A percentile compares a stretch with the other conserved stretches of the same genome.
Evolutionary conservation across 768 basidiomycete species (phyloP).

Genomic region (Hygrophorus pudorinus): DNA sequence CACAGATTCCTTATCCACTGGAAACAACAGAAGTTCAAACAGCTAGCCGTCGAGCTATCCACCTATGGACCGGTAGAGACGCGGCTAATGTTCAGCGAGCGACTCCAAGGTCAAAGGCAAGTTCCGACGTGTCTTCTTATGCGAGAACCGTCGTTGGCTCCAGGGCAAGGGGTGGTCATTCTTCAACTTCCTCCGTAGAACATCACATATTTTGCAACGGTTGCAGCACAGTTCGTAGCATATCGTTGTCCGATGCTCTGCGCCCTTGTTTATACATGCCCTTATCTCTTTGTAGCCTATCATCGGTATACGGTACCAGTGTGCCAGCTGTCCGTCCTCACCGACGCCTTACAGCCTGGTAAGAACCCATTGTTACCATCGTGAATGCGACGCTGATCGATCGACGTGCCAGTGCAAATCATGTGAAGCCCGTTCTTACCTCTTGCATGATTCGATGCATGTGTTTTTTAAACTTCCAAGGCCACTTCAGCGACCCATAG

Average conservation of each 20-base stretch:
- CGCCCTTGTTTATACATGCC: not conserved
- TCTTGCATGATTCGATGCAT: constrained; percentile 75
- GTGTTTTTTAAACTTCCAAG: constrained; percentile 82
- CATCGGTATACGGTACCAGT: constrained; percentile 76
- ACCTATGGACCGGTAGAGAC: constrained; percentile 71
- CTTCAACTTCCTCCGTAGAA: constrained; percentile 26
- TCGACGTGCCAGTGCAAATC: constrained; percentile 44
- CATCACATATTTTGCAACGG: constrained; percentile 54
- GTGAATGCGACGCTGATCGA: constrained; percentile 1
- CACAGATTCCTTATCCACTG: constrained; percentile 85
- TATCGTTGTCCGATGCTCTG: not conserved
- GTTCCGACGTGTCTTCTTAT: constrained; percentile 54
- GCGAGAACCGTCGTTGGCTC: constrained; percentile 59
- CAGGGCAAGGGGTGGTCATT: constrained; percentile 22
- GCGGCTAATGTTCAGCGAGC: constrained; percentile 47
- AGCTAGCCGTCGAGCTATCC: constrained; percentile 63
- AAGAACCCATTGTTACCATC: constrained; percentile 15
- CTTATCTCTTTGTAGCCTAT: constrained; percentile 55
- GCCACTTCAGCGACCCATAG: constrained; percentile 52
- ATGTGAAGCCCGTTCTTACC: constrained; percentile 74
- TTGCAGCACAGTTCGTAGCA: constrained; percentile 42
- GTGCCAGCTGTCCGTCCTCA: constrained; percentile 77
- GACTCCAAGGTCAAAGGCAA: constrained; percentile 37
- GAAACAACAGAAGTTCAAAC: constrained; percentile 63
- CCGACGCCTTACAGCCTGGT: constrained; percentile 70